A percentile compares a stretch with the other conserved stretches of the same genome.
These are phyloP conservation scores for Boletus huronensis DNA, from an alignment of 768 basidiomycete species.

Conservation along the genomic window DNA sequence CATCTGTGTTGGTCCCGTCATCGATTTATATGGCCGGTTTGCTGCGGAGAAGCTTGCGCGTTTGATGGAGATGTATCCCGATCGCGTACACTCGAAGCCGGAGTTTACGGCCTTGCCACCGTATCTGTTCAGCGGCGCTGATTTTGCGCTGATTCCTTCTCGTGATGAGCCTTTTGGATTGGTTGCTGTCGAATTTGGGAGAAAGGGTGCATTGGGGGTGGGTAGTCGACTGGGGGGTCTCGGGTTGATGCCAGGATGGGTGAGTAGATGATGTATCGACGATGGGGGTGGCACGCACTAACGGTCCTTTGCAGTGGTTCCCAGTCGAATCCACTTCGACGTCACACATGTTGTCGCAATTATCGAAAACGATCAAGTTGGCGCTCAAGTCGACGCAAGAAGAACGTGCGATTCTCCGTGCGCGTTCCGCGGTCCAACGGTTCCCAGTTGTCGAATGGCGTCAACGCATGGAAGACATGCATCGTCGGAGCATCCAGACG, in stretches of 20 bases:
- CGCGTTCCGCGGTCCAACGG: slow-evolving; percentile 90
- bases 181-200: slow-evolving; percentile 93
- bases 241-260: slow-evolving; percentile 98
- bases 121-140: slow-evolving; percentile 90
- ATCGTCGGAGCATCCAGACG: slow-evolving; percentile 72
- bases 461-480: slow-evolving; percentile 93
- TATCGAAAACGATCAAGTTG: slow-evolving; percentile 92
- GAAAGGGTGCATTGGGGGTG: slow-evolving; percentile 95
- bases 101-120: slow-evolving; percentile 94
- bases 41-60: slow-evolving; percentile 92
- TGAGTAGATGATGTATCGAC: slow-evolving; percentile 36
- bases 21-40: slow-evolving; percentile 92
- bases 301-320: slow-evolving; percentile 67
- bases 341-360: slow-evolving; percentile 90
- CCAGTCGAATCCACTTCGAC: slow-evolving; percentile 93
- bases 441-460: slow-evolving; percentile 99
- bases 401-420: slow-evolving; percentile 89
- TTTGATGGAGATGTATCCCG: slow-evolving; percentile 93
- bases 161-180: slow-evolving; percentile 96
- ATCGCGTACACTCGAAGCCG: slow-evolving; percentile 92
- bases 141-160: slow-evolving; percentile 93
- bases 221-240: slow-evolving; percentile 92
- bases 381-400: slow-evolving; percentile 88
- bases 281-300: neutral
- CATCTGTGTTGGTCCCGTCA: slow-evolving; percentile 89